Evolutionary conservation across 2,329 filamentous ascomycete genomes (phyloP).

Genomic region (Cordyceps cicadae): DNA sequence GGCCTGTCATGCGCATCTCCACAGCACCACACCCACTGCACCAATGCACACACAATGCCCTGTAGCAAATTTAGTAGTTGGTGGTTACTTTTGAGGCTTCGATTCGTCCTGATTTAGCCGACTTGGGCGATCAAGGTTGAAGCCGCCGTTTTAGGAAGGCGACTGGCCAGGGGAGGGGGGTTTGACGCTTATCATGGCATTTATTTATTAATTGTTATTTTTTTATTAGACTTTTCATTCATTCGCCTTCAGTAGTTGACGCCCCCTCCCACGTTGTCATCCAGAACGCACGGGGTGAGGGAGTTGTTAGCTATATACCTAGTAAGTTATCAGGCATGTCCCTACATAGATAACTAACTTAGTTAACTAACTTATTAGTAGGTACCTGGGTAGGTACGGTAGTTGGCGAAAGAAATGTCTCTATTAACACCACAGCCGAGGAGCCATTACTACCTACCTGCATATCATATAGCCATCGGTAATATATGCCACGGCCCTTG

Average conservation of each 20-base stretch:
- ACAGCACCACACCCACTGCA: background rate
- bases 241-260: background rate
- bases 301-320: too few relatives aligned
- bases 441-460: background rate
- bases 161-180: background rate
- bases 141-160: slow-evolving; percentile 4
- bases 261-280: background rate
- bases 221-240: background rate
- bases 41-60: background rate
- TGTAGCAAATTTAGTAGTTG: background rate
- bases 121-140: slow-evolving; percentile 2
- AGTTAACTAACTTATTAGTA: too few relatives aligned
- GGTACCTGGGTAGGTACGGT: too few relatives aligned
- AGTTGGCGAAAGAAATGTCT: too few relatives aligned
- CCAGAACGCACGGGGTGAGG: too few relatives aligned
- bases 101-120: background rate
- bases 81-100: background rate
- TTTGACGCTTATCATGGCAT: background rate
- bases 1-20: slow-evolving; percentile 1
- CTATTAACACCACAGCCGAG: background rate
- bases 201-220: background rate
- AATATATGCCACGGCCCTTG: background rate
- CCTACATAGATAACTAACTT: too few relatives aligned
- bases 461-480: background rate
- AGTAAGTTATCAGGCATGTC: too few relatives aligned